Conservation (phyloP, 1,139 yeast genomes). For the Hyphopichia khmerensis region DNA sequence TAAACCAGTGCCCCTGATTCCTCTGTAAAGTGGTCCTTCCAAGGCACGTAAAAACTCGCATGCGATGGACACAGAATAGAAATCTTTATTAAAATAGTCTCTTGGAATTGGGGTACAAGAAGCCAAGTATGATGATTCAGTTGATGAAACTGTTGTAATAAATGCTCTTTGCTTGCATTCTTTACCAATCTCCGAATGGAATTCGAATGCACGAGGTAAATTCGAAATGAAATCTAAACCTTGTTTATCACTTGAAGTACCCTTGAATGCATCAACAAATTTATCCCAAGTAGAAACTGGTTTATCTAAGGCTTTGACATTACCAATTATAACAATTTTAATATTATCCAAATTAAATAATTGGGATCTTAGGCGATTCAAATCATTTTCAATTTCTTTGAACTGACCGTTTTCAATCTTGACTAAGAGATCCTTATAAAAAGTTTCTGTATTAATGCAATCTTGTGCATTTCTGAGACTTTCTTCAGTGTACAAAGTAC, state of each 20-base stretch:
- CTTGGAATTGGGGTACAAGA: slow-evolving; percentile 63
- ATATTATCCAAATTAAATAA: slow-evolving; percentile 62
- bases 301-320: slow-evolving; percentile 43
- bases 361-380: slow-evolving; percentile 56
- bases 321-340: slow-evolving; percentile 73
- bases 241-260: background rate
- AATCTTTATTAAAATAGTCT: slow-evolving; percentile 64
- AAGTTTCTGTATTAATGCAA: slow-evolving; percentile 58
- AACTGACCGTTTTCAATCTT: slow-evolving; percentile 55
- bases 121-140: slow-evolving; percentile 79
- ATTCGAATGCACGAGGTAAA: slow-evolving; percentile 55
- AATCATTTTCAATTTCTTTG: slow-evolving; percentile 45
- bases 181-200: slow-evolving; percentile 58
- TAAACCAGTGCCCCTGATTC: slow-evolving; percentile 90
- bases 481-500: slow-evolving; percentile 52
- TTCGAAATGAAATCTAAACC: slow-evolving; percentile 5
- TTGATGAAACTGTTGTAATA: slow-evolving; percentile 75
- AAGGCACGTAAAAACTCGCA: slow-evolving; percentile 78
- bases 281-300: slow-evolving; percentile 68
- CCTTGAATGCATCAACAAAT: slow-evolving; percentile 29
- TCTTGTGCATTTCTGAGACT: slow-evolving; percentile 72
- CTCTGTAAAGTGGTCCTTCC: slow-evolving; percentile 98
- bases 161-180: slow-evolving; percentile 55
- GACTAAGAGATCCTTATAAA: slow-evolving; percentile 49
- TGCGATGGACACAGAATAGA: slow-evolving; percentile 70